Conservation (phyloP, 2,329 filamentous ascomycete genomes). For the Aspergillus puulaauensis region DNA sequence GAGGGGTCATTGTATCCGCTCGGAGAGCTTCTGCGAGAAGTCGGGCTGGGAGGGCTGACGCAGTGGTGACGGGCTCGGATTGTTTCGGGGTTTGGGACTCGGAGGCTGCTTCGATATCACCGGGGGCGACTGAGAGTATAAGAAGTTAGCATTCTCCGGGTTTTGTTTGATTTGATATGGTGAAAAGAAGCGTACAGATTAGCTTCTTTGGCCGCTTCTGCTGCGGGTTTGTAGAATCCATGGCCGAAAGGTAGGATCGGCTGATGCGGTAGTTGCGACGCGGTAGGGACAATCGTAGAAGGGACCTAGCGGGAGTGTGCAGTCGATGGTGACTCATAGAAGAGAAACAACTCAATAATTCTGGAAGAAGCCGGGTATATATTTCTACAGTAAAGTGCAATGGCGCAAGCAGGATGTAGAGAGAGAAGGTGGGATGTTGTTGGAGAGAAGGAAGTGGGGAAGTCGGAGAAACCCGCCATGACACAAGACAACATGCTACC, state of each 20-base stretch:
- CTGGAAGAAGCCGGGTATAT: neutral
- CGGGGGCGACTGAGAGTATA: constrained; percentile 39
- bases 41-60: constrained; percentile 12
- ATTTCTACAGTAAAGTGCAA: neutral
- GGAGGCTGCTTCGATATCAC: constrained; percentile 35
- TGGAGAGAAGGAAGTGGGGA: neutral
- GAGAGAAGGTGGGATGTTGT: neutral
- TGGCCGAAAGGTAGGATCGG: neutral
- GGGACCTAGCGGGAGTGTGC: neutral
- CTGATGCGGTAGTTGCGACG: neutral
- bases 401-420: neutral
- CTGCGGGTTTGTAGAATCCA: constrained; percentile 2
- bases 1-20: constrained; percentile 37
- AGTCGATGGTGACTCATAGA: constrained; percentile 1
- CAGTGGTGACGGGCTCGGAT: constrained; percentile 14
- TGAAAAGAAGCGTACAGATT: neutral
- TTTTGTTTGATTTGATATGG: neutral
- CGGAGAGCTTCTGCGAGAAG: constrained; percentile 23
- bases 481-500: neutral
- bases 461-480: neutral
- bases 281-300: neutral
- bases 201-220: constrained; percentile 12
- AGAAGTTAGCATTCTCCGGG: neutral
- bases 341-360: neutral
- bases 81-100: constrained; percentile 13